A percentile compares a stretch with the other conserved stretches of the same genome.
These are phyloP conservation scores for Allantophomopsis lycopodina DNA, from an alignment of 2,329 filamentous ascomycete genomes.

Conservation along the genomic window DNA sequence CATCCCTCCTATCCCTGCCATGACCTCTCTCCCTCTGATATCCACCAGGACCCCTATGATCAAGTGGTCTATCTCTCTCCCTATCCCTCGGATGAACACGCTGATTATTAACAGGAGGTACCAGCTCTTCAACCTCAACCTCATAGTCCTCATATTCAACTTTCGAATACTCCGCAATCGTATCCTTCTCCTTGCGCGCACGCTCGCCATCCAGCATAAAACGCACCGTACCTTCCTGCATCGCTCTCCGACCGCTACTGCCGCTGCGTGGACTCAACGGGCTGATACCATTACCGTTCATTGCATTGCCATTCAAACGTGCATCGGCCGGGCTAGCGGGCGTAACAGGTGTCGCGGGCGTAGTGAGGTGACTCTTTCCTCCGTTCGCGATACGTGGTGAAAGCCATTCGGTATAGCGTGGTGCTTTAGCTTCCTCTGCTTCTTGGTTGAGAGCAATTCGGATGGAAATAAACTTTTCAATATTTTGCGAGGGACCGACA, in stretches of 20 bases:
- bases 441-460: conserved; percentile 81
- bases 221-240: conserved; percentile 63
- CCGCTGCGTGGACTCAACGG: conserved; percentile 17
- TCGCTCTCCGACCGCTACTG: conserved; percentile 11
- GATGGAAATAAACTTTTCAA: conserved; percentile 71
- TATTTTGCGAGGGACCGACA: conserved; percentile 56
- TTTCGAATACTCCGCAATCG: conserved; percentile 54
- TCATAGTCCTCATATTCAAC: conserved; percentile 67
- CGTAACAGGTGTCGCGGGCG: conserved; percentile 19
- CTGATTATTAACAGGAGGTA: conserved; percentile 5
- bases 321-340: conserved; percentile 18
- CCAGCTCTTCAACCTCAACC: conserved; percentile 58
- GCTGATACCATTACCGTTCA: conserved; percentile 4
- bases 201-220: conserved; percentile 78
- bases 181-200: conserved; percentile 56
- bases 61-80: conserved; percentile 2
- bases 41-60: no score
- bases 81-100: conserved; percentile 6
- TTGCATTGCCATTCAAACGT: conserved; percentile 11
- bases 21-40: no score
- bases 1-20: no score
- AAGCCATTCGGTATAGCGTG: conserved; percentile 51
- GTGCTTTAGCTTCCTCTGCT: conserved; percentile 44
- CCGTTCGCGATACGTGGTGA: conserved; percentile 18
- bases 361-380: conserved; percentile 18